Conservation (phyloP, 345 rosid species). For the Populus euphratica region DNA sequence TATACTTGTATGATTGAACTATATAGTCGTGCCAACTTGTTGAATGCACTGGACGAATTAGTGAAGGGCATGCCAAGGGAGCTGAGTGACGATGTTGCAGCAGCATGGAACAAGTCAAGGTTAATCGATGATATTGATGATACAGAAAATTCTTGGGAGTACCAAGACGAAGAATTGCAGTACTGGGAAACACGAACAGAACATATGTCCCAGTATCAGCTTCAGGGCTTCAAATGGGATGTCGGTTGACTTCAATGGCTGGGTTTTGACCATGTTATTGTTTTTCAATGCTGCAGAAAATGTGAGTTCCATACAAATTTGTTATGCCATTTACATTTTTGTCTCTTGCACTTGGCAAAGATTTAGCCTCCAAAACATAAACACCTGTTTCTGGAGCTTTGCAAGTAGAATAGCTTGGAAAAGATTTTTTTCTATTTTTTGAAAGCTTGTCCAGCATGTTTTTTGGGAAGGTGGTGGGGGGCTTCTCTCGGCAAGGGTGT, state of each 20-base stretch:
- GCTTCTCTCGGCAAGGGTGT: background rate
- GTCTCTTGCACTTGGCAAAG: background rate
- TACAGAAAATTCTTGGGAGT: conserved; percentile 11
- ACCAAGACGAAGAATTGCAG: background rate
- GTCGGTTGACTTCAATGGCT: conserved; percentile 29
- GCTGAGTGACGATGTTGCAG: conserved; percentile 18
- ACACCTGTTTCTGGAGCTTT: background rate
- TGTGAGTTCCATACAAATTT: background rate
- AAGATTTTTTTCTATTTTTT: too few relatives aligned
- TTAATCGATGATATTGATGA: background rate
- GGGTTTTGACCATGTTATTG: background rate
- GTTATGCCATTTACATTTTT: background rate
- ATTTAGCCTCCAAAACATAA: background rate
- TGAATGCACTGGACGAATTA: conserved; percentile 20
- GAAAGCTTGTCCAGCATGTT: background rate
- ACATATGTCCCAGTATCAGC: conserved; percentile 16
- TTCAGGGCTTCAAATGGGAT: conserved; percentile 38
- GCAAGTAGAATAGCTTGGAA: background rate
- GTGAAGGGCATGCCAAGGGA: conserved; percentile 18
- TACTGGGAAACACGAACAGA: background rate
- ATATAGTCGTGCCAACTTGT: conserved; percentile 37
- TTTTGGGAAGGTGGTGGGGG: background rate
- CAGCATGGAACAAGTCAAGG: conserved; percentile 15
- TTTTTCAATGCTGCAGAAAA: background rate
- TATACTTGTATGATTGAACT: conserved; percentile 56